A percentile compares a stretch with the other conserved stretches of the same genome.
Conservation (phyloP, 2,329 filamentous ascomycete species). For the Cercospora zeae-maydis region DNA sequence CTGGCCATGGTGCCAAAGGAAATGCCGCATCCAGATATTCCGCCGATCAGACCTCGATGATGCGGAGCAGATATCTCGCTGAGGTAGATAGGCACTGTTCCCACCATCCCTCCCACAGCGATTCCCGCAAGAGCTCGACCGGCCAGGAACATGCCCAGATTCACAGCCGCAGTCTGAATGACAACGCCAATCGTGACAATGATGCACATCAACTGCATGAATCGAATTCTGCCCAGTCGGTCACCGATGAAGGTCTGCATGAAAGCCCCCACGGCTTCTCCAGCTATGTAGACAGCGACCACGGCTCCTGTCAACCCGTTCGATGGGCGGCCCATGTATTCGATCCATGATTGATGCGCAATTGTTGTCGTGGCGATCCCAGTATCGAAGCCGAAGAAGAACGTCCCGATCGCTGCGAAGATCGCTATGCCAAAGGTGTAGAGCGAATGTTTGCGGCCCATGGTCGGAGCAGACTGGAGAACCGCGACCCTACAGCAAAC, state of each 20-base stretch:
- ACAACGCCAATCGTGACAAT: constrained; percentile 54
- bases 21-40: constrained; percentile 50
- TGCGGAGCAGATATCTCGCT: constrained; percentile 50
- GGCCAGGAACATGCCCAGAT: constrained; percentile 37
- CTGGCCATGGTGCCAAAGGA: constrained; percentile 55
- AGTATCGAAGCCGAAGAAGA: constrained; percentile 59
- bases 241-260: constrained; percentile 54
- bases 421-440: constrained; percentile 53
- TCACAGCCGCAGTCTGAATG: constrained; percentile 54
- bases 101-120: constrained; percentile 35
- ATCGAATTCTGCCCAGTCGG: constrained; percentile 38
- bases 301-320: constrained; percentile 56
- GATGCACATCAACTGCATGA: constrained; percentile 47
- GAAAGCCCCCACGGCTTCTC: constrained; percentile 54
- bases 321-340: constrained; percentile 57
- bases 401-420: constrained; percentile 58
- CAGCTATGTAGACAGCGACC: constrained; percentile 57
- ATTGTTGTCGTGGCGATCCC: constrained; percentile 61
- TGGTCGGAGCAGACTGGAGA: neutral
- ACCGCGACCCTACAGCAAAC: neutral
- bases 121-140: constrained; percentile 32
- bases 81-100: constrained; percentile 55
- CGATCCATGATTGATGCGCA: constrained; percentile 57
- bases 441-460: constrained; percentile 27
- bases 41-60: constrained; percentile 52